Percentiles rank a stretch among this genome's conserved stretches.
Evolutionary conservation across 2,329 filamentous ascomycete genomes (phyloP).

Genomic region (Polytolypa hystricis): DNA sequence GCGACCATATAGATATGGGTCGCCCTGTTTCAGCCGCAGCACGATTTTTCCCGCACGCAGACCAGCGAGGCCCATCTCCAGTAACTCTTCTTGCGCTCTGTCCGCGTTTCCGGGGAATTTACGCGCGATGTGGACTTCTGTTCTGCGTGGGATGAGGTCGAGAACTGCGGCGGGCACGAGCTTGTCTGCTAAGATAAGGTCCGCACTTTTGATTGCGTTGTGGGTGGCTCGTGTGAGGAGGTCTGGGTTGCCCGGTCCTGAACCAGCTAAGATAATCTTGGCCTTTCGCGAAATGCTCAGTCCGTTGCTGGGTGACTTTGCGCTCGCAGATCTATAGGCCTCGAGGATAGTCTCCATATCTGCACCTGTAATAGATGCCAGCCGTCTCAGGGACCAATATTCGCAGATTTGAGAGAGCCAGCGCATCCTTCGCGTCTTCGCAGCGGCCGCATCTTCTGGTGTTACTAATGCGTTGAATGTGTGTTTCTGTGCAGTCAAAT

Average conservation of each 20-base stretch:
- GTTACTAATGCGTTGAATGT: slow-evolving; percentile 73
- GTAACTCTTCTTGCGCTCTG: slow-evolving; percentile 78
- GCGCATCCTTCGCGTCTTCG: slow-evolving; percentile 70
- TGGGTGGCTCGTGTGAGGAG: slow-evolving; percentile 60
- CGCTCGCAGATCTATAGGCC: slow-evolving; percentile 44
- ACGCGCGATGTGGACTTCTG: slow-evolving; percentile 79
- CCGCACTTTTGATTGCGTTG: slow-evolving; percentile 37
- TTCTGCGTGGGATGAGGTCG: slow-evolving; percentile 79
- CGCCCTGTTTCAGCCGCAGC: slow-evolving; percentile 85
- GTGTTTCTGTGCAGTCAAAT: slow-evolving; percentile 51
- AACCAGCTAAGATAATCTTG: slow-evolving; percentile 77
- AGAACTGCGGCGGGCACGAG: slow-evolving; percentile 66
- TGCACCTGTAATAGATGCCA: slow-evolving; percentile 66
- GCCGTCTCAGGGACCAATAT: slow-evolving; percentile 83
- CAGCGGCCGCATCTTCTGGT: slow-evolving; percentile 57
- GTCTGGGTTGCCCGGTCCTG: slow-evolving; percentile 84
- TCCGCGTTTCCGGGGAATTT: slow-evolving; percentile 98
- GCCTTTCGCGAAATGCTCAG: slow-evolving; percentile 37
- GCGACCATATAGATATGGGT: slow-evolving; percentile 91
- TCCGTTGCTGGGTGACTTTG: slow-evolving; percentile 5
- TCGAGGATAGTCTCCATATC: slow-evolving; percentile 69
- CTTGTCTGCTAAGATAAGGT: slow-evolving; percentile 43
- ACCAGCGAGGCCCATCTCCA: slow-evolving; percentile 63
- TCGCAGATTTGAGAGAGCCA: slow-evolving; percentile 97
- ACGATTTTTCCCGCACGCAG: slow-evolving; percentile 63